Evolutionary conservation across 192 early-diverging fungal genomes (phyloP), one percentile per base, ranked within the genome.

Genomic region (Oehlia diaphana): DNA sequence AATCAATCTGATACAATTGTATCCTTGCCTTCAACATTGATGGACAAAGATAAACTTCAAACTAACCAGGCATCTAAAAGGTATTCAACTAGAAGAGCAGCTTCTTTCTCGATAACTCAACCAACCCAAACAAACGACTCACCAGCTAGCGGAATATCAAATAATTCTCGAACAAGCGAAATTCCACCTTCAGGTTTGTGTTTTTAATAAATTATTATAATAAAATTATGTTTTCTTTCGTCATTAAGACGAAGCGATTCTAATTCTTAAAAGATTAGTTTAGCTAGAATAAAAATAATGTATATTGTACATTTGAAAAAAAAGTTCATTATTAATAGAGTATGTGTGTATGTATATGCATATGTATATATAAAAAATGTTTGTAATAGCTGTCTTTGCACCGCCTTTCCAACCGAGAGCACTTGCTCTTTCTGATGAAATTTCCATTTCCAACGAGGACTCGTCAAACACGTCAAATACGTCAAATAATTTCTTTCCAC

Each of bases 41-140:
- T 28, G 21, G 68, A 66, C 13, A 33, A 70, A 23, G 68, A 70
- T 21, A 31, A 31, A 14, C 19, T 31, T 26, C 73, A 63, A 12
- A 47, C n/a, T 37, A 35, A 39, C 39, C 64, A 67, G 23, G 44
- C 62, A 42, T 77, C 77, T 49, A 78, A 78, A 69, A 35, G 77
- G 49, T 78, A 78, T 35, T 78, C 77, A 49, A 68, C 77, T n/a
- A 62, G 66, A 37, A 62, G 77, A 23, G 66, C 50, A 42, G 77
- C 77, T 26, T 21, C 63, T 69, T 16, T 63, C 33, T 26, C 64
- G 9, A 65, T 39, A 28, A 67, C 42, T 9, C 64, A 49, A 3
- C 13, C 31, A n/a, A 58, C 65, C 6, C 37, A 50, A 16, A 9
- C 9, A 33, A 49, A 35, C 19, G 47, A 35, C 2, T 12, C 74